These are phyloP conservation scores for Zalerion maritima DNA, from an alignment of 495 filamentous ascomycete genomes.

Conservation along the genomic window DNA sequence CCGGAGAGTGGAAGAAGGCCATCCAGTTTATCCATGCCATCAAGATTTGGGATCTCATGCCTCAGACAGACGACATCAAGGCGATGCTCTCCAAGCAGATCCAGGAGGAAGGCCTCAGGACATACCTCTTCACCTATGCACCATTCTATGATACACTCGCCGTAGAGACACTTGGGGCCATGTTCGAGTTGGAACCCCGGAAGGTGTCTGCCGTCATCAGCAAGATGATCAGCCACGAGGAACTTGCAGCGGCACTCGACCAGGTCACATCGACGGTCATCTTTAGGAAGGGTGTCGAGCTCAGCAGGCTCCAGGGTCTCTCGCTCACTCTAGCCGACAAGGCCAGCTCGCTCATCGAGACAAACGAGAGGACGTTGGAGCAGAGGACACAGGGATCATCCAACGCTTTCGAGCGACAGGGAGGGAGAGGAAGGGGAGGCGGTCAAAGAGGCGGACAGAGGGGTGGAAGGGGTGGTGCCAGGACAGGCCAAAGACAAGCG, in stretches of 20 bases:
- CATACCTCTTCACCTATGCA: conserved; percentile 98
- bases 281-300: conserved; percentile 98
- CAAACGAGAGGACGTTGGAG: conserved; percentile 93
- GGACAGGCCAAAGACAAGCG: conserved; percentile 39
- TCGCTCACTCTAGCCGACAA: conserved; percentile 91
- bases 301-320: conserved; percentile 87
- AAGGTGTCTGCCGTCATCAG: conserved; percentile 91
- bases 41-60: conserved; percentile 99
- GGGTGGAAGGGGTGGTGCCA: conserved; percentile 51
- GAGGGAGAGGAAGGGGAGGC: conserved; percentile 60
- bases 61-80: conserved; percentile 81
- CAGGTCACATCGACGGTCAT: conserved; percentile 95
- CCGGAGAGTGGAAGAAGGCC: conserved; percentile 96
- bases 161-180: conserved; percentile 64
- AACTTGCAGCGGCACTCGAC: conserved; percentile 88
- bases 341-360: conserved; percentile 86
- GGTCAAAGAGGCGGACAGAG: conserved; percentile 52
- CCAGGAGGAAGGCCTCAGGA: conserved; percentile 93
- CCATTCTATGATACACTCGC: conserved; percentile 97
- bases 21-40: conserved; percentile 85
- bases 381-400: conserved; percentile 90
- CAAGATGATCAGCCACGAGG: conserved; percentile 99
- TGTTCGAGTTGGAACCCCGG: conserved; percentile 87
- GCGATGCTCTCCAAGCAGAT: conserved; percentile 92
- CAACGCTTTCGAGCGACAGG: conserved; percentile 85